Conservation (phyloP, 2,329 filamentous ascomycete genomes). For the Pyrenophora tritici-repentis region DNA sequence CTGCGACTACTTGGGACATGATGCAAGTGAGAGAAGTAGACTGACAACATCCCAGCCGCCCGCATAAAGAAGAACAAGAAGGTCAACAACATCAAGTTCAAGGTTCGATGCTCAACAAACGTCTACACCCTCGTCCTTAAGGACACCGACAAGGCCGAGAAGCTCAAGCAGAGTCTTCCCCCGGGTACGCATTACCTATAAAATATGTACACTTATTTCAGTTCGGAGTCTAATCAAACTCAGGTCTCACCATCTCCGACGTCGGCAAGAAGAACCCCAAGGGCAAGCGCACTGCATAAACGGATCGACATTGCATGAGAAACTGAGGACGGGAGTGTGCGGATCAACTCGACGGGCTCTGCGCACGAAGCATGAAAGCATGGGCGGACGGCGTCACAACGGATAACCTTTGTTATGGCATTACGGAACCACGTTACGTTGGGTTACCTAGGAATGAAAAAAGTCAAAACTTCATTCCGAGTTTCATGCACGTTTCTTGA, state of each 20-base stretch:
- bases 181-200: slow-evolving; percentile 70
- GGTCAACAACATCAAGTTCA: slow-evolving; percentile 97
- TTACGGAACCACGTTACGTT: slow-evolving; percentile 28
- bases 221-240: slow-evolving; percentile 13
- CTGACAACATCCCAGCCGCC: slow-evolving; percentile 47
- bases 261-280: slow-evolving; percentile 67
- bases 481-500: slow-evolving; percentile 5
- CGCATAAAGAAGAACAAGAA: slow-evolving; percentile 85
- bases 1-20: not conserved
- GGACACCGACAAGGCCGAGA: slow-evolving; percentile 99
- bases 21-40: not conserved
- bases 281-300: slow-evolving; percentile 53
- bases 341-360: slow-evolving; percentile 13
- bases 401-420: slow-evolving; percentile 43
- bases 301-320: slow-evolving; percentile 10
- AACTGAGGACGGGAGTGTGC: slow-evolving; percentile 14
- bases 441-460: slow-evolving; percentile 40
- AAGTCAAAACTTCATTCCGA: slow-evolving; percentile 33
- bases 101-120: slow-evolving; percentile 97
- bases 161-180: slow-evolving; percentile 98
- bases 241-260: slow-evolving; percentile 64
- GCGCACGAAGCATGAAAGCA: slow-evolving; percentile 29
- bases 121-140: slow-evolving; percentile 98
- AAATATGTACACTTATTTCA: not conserved
- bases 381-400: slow-evolving; percentile 38